Conservation (phyloP, 257 asterid species). For the Solanum bulbocastanum region DNA sequence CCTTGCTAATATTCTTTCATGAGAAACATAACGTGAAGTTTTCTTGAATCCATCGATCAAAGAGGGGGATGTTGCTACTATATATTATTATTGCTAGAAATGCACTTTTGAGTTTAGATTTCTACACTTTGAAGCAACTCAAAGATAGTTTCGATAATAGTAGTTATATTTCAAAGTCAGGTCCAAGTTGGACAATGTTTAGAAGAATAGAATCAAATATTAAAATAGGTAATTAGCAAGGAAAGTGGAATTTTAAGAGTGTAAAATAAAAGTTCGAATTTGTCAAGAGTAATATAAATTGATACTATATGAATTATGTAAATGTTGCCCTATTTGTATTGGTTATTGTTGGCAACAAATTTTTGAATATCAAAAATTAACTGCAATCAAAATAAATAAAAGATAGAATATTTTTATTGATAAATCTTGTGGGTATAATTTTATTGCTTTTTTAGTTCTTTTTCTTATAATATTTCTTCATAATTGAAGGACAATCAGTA, state of each 20-base stretch:
- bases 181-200: background rate
- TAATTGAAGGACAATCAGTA: too few species aligned
- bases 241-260: background rate
- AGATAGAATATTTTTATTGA: too few species aligned
- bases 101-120: background rate
- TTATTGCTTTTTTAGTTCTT: too few species aligned
- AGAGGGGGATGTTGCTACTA: background rate
- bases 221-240: background rate
- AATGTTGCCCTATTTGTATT: background rate
- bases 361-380: too few species aligned
- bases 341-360: background rate
- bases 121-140: background rate
- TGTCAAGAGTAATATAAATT: too few species aligned
- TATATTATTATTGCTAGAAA: background rate
- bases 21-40: background rate
- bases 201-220: background rate
- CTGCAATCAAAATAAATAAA: too few species aligned
- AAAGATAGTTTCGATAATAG: background rate
- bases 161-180: background rate
- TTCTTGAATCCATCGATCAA: background rate
- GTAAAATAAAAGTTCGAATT: too few species aligned
- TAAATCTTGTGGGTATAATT: too few species aligned
- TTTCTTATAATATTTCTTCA: too few species aligned
- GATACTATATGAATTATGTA: too few species aligned
- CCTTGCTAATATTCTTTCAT: background rate